A percentile compares a stretch with the other conserved stretches of the same genome.
Conservation (phyloP, 179 eudicot species). For the Spergularia azorica region DNA sequence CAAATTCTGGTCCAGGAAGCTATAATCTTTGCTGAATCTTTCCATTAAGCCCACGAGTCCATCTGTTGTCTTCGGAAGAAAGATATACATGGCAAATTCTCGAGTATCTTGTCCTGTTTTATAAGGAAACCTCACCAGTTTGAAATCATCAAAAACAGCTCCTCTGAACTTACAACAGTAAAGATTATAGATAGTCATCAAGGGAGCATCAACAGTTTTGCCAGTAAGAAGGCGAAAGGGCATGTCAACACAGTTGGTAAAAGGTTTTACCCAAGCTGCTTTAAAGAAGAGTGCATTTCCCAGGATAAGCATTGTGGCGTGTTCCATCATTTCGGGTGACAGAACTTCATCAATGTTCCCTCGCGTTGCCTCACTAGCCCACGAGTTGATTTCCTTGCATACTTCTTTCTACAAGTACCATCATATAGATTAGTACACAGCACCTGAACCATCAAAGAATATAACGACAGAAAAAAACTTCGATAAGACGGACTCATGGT, state of each 20-base stretch:
- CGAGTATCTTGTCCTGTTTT: conserved; percentile 10
- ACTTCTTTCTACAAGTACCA: conserved; percentile 19
- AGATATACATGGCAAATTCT: conserved; percentile 26
- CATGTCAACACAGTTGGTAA: not conserved
- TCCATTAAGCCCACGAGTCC: conserved; percentile 21
- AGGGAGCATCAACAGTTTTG: conserved; percentile 11
- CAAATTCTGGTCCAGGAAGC: conserved; percentile 14
- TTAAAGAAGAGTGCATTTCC: conserved; percentile 31
- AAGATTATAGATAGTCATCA: not conserved
- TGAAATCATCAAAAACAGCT: conserved; percentile 20
- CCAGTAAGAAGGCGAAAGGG: conserved; percentile 19
- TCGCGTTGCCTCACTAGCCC: conserved; percentile 22
- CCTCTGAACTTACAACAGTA: not conserved
- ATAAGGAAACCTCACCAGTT: conserved; percentile 18
- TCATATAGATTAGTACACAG: no score
- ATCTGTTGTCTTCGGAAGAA: conserved; percentile 21
- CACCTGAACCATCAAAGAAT: no score
- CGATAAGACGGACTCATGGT: no score
- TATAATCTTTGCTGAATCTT: conserved; percentile 16
- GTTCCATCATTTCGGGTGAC: conserved; percentile 9
- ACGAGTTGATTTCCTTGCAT: conserved; percentile 22
- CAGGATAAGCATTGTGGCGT: conserved; percentile 24
- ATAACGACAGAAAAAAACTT: no score
- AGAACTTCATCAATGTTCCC: conserved; percentile 10
- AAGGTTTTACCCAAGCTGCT: conserved; percentile 13